phyloP scores from a whole-genome alignment of 2,329 filamentous ascomycete species.

The Cladosporium velox region DNA sequence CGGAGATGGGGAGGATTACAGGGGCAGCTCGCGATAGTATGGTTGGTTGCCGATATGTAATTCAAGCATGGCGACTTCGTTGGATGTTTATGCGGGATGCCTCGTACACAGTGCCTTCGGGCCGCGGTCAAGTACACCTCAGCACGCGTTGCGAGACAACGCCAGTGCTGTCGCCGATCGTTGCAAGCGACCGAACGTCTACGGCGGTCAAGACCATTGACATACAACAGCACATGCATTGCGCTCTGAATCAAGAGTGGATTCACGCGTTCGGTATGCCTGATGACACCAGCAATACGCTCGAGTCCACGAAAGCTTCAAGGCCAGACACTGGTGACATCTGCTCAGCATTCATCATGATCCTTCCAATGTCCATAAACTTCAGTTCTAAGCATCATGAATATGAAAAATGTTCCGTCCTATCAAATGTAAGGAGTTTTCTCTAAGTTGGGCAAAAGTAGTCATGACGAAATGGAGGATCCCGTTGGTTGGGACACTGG shows the following conservation, averaged over 20 bases:
- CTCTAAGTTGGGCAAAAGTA: background rate
- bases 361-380: background rate
- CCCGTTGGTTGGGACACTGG: background rate
- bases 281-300: background rate
- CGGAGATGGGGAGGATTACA: conserved; percentile 22
- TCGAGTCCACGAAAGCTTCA: background rate
- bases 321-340: background rate
- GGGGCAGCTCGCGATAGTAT: conserved; percentile 8
- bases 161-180: background rate
- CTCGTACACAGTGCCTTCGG: background rate
- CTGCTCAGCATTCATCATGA: background rate
- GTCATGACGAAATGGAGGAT: background rate
- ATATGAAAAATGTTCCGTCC: background rate
- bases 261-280: too few species aligned
- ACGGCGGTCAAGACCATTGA: background rate
- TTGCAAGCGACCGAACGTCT: background rate
- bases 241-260: too few species aligned
- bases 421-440: background rate
- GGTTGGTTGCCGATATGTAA: background rate
- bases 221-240: background rate
- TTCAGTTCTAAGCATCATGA: background rate
- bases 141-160: background rate
- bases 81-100: background rate
- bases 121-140: background rate
- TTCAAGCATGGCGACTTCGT: background rate